These are phyloP conservation scores for Monilinia fructicola DNA, from an alignment of 2,329 filamentous ascomycete genomes.

Conservation along the genomic window DNA sequence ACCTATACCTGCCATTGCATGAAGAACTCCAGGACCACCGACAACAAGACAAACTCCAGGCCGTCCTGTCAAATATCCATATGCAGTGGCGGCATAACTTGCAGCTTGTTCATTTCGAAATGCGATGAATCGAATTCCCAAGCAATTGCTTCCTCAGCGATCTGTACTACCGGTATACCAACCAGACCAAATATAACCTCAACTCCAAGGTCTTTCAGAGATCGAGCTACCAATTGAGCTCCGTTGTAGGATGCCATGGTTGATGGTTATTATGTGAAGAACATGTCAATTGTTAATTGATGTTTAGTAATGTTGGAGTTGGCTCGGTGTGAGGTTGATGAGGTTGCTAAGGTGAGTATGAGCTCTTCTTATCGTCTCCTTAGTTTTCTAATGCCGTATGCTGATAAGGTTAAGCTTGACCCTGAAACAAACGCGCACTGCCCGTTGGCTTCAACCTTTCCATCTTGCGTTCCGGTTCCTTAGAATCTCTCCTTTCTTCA, in stretches of 20 bases:
- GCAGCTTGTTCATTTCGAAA: constrained; percentile 61
- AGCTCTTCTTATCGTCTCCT: constrained; percentile 12
- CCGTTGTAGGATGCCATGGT: constrained; percentile 22
- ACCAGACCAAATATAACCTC: constrained; percentile 39
- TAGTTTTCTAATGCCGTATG: not conserved
- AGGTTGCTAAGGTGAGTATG: not conserved
- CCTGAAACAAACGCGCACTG: constrained; percentile 10
- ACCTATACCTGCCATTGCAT: constrained; percentile 56
- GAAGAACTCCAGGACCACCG: constrained; percentile 57
- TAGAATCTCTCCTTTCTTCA: not conserved
- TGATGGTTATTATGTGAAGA: constrained; percentile 15
- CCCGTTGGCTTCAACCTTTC: not conserved
- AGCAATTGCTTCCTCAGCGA: constrained; percentile 56
- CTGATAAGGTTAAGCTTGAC: constrained; percentile 22
- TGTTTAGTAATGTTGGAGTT: not conserved
- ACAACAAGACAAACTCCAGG: constrained; percentile 59
- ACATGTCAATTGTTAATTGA: too few relatives aligned
- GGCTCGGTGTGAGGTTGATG: not conserved
- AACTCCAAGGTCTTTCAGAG: constrained; percentile 37
- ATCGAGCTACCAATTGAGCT: constrained; percentile 35
- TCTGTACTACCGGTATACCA: constrained; percentile 49
- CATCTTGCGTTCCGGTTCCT: not conserved
- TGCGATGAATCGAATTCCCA: constrained; percentile 57
- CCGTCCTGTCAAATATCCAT: constrained; percentile 57
- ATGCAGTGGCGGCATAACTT: constrained; percentile 57